Evolutionary conservation across 192 early-diverging fungal species (phyloP).

Genomic region (Spinellus fusiger): DNA sequence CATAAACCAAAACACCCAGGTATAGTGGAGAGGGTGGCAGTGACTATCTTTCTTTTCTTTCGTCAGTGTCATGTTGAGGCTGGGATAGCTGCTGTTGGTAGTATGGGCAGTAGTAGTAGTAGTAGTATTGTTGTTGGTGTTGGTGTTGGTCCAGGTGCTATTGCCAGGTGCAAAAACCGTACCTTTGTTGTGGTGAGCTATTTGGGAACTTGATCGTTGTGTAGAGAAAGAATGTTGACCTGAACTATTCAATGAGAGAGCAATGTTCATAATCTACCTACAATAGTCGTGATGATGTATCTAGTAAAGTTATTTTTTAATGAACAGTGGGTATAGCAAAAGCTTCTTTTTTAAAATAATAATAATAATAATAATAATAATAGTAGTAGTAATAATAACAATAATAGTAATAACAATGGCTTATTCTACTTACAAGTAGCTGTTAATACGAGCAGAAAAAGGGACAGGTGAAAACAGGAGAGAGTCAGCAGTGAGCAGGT

Average conservation of each 20-base stretch:
- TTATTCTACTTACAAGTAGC: no score
- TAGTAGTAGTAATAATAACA: neutral
- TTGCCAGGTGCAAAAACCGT: neutral
- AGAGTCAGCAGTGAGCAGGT: no score
- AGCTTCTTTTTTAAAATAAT: neutral
- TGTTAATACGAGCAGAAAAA: neutral
- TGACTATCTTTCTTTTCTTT: neutral
- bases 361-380: neutral
- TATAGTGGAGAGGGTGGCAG: slow-evolving; percentile 63
- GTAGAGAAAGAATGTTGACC: neutral
- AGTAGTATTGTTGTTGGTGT: no score
- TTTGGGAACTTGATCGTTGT: neutral
- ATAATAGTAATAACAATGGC: neutral
- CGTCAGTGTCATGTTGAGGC: neutral
- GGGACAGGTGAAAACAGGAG: neutral
- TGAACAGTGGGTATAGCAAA: neutral
- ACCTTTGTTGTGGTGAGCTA: neutral
- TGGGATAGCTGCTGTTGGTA: no score
- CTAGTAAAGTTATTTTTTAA: no score
- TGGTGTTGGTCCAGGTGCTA: neutral
- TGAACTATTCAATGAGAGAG: neutral
- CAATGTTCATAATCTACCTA: neutral
- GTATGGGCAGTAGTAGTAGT: no score
- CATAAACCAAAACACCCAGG: slow-evolving; percentile 95
- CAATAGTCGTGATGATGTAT: no score